These are phyloP conservation scores for Colletotrichum lini DNA, from an alignment of 2,329 filamentous ascomycete species.

Conservation along the genomic window DNA sequence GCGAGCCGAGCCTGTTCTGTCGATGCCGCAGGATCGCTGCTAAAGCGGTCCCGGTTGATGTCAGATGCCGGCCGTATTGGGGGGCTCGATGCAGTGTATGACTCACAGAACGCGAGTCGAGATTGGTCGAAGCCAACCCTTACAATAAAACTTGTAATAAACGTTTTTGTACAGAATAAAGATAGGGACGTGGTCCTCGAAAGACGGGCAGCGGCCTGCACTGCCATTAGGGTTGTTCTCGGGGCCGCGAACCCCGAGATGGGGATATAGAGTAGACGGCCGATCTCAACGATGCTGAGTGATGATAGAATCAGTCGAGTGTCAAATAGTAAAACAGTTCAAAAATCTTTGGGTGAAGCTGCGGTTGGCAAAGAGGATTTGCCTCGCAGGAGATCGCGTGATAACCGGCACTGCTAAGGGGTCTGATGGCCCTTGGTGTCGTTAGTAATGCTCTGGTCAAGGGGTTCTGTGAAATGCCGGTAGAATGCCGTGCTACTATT, in stretches of 20 bases:
- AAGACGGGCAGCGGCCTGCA: neutral
- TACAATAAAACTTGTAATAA: constrained; percentile 40
- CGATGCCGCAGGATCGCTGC: constrained; percentile 18
- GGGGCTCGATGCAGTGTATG: constrained; percentile 5
- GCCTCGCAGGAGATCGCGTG: neutral
- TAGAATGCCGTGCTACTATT: neutral
- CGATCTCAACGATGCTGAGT: constrained; percentile 8
- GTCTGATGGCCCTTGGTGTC: neutral
- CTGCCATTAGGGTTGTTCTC: neutral
- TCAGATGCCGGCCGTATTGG: constrained; percentile 17
- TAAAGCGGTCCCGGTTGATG: constrained; percentile 18
- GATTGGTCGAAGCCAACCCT: constrained; percentile 19
- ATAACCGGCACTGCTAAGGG: neutral
- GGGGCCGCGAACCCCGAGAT: neutral
- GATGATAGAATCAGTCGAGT: constrained; percentile 13
- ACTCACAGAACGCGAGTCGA: constrained; percentile 21
- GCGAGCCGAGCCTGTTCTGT: constrained; percentile 3
- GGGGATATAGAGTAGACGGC: constrained; percentile 4
- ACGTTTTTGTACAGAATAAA: constrained; percentile 39
- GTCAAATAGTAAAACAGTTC: neutral
- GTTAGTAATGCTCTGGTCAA: neutral
- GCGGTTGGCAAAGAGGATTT: neutral
- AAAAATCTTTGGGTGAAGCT: neutral
- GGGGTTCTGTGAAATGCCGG: neutral
- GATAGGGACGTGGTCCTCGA: constrained; percentile 14